Conservation (phyloP, 2,329 filamentous ascomycete species). For the Huntiella decipiens region DNA sequence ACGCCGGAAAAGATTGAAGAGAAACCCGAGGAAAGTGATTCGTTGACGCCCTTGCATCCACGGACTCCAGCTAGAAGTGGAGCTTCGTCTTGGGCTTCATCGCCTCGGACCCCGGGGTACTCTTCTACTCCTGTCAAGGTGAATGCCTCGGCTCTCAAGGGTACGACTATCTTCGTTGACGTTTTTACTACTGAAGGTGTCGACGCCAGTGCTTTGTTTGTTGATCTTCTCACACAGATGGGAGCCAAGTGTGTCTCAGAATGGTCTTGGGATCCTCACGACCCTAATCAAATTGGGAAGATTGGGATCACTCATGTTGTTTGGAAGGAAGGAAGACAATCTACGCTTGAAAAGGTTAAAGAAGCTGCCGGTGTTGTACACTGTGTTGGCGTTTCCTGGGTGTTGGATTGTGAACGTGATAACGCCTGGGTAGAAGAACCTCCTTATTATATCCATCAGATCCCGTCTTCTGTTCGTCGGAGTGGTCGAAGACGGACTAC, state of each 20-base stretch:
- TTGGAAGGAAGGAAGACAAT: constrained; percentile 68
- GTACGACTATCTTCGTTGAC: constrained; percentile 65
- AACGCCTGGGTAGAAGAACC: constrained; percentile 59
- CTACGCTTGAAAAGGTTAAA: constrained; percentile 64
- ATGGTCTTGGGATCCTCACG: constrained; percentile 41
- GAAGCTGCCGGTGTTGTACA: constrained; percentile 55
- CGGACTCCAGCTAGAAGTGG: constrained; percentile 22
- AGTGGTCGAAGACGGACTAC: constrained; percentile 64
- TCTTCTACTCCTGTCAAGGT: constrained; percentile 28
- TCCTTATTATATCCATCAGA: constrained; percentile 48
- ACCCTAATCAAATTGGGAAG: constrained; percentile 24
- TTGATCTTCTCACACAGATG: constrained; percentile 61
- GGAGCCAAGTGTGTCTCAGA: constrained; percentile 60
- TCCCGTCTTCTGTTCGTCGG: constrained; percentile 37
- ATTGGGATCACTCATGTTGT: constrained; percentile 74
- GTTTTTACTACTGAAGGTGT: constrained; percentile 66
- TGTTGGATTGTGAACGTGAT: constrained; percentile 64
- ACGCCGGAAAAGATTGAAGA: too few relatives aligned
- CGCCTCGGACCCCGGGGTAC: not conserved
- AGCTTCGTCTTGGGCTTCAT: constrained; percentile 21
- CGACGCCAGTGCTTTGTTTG: constrained; percentile 64
- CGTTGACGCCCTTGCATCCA: constrained; percentile 12
- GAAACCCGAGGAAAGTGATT: constrained; percentile 6
- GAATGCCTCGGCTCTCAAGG: constrained; percentile 33
- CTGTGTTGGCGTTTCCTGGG: constrained; percentile 77